Evolutionary conservation across 345 rosid genomes (phyloP), one percentile per base, ranked within the genome.

Genomic region (Citrus reticulata): DNA sequence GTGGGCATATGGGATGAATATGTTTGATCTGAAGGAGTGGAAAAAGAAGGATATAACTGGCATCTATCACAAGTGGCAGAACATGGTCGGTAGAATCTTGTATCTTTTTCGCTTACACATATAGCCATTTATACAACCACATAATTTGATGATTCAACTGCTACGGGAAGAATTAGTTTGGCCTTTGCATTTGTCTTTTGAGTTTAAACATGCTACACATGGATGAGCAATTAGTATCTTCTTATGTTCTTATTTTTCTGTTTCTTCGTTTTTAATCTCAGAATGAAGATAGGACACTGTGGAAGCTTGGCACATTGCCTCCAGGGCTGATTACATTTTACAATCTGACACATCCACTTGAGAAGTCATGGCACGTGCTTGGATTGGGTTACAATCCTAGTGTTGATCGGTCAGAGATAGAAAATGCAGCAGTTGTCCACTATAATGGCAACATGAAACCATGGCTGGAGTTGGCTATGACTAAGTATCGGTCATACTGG

Each of bases 361-460:
- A 92, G 79, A 97, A 97, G 91, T 85, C 93, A 70, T 97, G 99
- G 99, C 99, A 97, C 57, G 98, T 97, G 42, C 95, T 94, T 65
- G 99, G 99, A 75, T 85, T 97, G 71, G 99, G 99, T 73, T 97
- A 97, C 76, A 93, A 93, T 87, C 99, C 99, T 20, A 93, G 98
- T 76, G 49, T 97, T 27, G 95, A 86, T 79, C 86, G 84, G 61
- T 84, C 87, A 57, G 98, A 97, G 86, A 94, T 97, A 49, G 95
- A 92, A 51, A 91, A 82, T 63, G 99, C 99, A 61, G 98, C 98
- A 20, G 99, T 97, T 60, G 59, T 97, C 74, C 99, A 97, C 82
- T 97, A 97, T 78, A 97, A 97, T 57, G 99, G 98, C 80, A 97
- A 97, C 87, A 97, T 97, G 99, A 97, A 97, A 85, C 99, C 99